These are phyloP conservation scores for Amaranthus hypochondriacus DNA, from an alignment of 148 eudicot genomes.

Conservation along the genomic window DNA sequence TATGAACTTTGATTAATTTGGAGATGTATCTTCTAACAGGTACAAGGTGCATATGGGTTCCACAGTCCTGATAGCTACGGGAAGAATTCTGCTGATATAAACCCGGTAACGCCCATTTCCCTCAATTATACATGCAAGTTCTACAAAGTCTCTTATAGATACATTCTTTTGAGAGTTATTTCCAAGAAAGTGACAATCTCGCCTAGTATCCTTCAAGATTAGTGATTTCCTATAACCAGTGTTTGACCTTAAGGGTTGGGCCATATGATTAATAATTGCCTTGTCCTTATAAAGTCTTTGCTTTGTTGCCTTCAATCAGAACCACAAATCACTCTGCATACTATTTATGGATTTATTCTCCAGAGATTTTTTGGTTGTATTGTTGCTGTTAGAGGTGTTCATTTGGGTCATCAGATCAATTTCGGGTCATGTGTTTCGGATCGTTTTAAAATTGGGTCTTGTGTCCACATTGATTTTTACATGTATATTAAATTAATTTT, in stretches of 20 bases:
- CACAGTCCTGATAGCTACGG: slow-evolving; percentile 24
- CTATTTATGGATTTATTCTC: neutral
- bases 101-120: slow-evolving; percentile 42
- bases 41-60: slow-evolving; percentile 38
- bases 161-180: neutral
- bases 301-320: neutral
- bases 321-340: neutral
- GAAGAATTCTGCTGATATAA: slow-evolving; percentile 36
- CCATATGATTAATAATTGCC: too few species aligned
- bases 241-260: neutral
- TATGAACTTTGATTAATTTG: too few species aligned
- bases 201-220: neutral
- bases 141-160: neutral
- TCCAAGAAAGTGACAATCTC: slow-evolving; percentile 2
- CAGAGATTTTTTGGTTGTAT: neutral
- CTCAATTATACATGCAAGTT: neutral
- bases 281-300: neutral
- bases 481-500: too few species aligned
- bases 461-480: too few species aligned
- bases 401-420: too few species aligned
- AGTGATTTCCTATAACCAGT: neutral
- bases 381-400: neutral
- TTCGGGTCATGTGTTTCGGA: too few species aligned
- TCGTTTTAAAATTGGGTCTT: too few species aligned
- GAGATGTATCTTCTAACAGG: neutral